phyloP scores from a whole-genome alignment of 75 land plant genomes.

The Cunninghamia lanceolata region DNA sequence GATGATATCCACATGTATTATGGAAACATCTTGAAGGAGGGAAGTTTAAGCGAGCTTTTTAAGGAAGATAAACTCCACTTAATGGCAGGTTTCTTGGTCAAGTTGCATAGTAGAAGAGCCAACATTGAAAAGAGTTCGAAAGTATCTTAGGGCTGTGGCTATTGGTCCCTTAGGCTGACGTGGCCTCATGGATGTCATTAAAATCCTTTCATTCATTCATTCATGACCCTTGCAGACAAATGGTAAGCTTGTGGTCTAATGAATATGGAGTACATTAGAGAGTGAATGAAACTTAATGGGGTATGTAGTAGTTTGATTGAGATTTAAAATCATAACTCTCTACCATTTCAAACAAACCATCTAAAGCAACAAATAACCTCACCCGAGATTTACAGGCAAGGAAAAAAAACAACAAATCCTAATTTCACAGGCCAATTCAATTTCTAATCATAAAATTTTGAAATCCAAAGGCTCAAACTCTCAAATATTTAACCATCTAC shows the following conservation, averaged over 20 bases:
- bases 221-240: neutral
- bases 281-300: neutral
- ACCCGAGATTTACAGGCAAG: neutral
- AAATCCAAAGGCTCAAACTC: neutral
- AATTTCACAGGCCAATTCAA: neutral
- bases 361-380: neutral
- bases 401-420: neutral
- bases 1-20: too few species aligned
- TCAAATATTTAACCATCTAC: neutral
- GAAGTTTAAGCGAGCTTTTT: too few species aligned
- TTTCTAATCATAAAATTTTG: neutral
- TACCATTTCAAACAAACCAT: neutral
- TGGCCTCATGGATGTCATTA: too few species aligned
- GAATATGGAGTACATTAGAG: too few species aligned
- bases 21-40: too few species aligned
- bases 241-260: neutral
- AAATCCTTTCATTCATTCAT: too few species aligned
- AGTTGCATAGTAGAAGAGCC: too few species aligned
- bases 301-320: neutral
- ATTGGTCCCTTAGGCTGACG: too few species aligned
- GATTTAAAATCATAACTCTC: neutral
- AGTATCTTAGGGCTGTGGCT: too few species aligned
- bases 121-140: too few species aligned
- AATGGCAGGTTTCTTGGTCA: too few species aligned
- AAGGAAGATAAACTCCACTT: too few species aligned